A percentile compares a stretch with the other conserved stretches of the same genome.
Conservation (phyloP, 2,329 filamentous ascomycete genomes). For the Fusarium sp. region DNA sequence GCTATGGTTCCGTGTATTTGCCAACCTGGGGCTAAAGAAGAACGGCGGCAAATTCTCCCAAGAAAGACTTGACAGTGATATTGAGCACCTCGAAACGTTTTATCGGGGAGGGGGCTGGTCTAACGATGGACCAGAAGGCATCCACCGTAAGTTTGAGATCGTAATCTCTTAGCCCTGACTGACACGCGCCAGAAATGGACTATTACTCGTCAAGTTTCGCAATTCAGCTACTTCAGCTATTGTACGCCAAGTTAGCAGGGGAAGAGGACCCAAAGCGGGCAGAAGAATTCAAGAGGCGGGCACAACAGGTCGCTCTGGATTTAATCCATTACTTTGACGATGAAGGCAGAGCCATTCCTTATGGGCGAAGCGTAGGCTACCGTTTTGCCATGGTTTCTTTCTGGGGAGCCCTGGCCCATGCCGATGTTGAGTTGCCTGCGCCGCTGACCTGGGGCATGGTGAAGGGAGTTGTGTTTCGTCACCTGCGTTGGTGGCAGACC, state of each 20-base stretch:
- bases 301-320: constrained; percentile 72
- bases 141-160: constrained; percentile 63
- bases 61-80: constrained; percentile 75
- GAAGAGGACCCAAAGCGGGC: constrained; percentile 72
- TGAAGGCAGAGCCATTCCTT: constrained; percentile 77
- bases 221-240: constrained; percentile 80
- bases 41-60: constrained; percentile 78
- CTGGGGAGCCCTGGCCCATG: constrained; percentile 81
- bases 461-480: constrained; percentile 77
- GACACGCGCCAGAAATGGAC: constrained; percentile 70
- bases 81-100: constrained; percentile 81
- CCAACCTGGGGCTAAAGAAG: constrained; percentile 79
- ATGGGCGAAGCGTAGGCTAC: constrained; percentile 81
- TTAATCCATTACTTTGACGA: constrained; percentile 80
- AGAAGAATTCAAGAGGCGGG: constrained; percentile 74
- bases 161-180: neutral
- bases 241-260: constrained; percentile 77
- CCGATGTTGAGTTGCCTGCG: constrained; percentile 75
- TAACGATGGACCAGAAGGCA: constrained; percentile 80
- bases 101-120: constrained; percentile 86
- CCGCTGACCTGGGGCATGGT: constrained; percentile 82
- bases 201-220: constrained; percentile 87
- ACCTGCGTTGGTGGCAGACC: constrained; percentile 82
- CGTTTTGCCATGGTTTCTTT: constrained; percentile 88
- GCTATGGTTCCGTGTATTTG: constrained; percentile 88